Conservation (phyloP, 2,329 filamentous ascomycete species). For the Claviceps quebecensis region DNA sequence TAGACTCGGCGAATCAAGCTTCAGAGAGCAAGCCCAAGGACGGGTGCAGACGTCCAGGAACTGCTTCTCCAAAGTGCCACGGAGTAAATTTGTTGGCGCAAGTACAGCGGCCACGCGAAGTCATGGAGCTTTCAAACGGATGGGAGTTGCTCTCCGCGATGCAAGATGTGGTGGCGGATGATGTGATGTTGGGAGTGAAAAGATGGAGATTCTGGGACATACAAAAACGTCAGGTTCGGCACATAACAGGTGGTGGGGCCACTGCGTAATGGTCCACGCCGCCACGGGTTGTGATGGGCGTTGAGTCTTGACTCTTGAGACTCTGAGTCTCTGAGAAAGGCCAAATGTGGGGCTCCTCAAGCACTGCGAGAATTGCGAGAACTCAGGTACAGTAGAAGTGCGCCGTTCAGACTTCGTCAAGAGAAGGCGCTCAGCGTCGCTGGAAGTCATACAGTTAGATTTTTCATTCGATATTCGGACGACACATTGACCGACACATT, state of each 20-base stretch:
- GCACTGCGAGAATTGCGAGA: neutral
- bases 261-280: slow-evolving; percentile 22
- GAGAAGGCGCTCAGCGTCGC: too few species aligned
- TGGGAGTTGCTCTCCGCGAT: neutral
- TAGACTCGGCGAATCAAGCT: slow-evolving; percentile 2
- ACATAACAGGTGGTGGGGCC: slow-evolving; percentile 18
- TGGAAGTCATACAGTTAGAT: too few species aligned
- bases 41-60: slow-evolving; percentile 28
- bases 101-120: neutral
- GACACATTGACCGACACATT: too few species aligned
- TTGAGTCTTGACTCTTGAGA: too few species aligned
- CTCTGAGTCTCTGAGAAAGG: neutral
- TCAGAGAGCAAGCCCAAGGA: slow-evolving; percentile 16
- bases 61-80: slow-evolving; percentile 14
- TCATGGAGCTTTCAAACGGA: neutral
- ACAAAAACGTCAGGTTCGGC: slow-evolving; percentile 23
- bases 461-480: too few species aligned
- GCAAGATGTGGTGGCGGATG: slow-evolving; percentile 4
- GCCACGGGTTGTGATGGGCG: neutral
- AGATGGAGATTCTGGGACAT: slow-evolving; percentile 12
- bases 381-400: neutral
- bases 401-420: too few species aligned
- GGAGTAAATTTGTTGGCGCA: neutral
- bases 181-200: slow-evolving; percentile 16
- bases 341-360: neutral